Conservation (phyloP, 495 filamentous ascomycete species). For the Podospora anserina region DNA sequence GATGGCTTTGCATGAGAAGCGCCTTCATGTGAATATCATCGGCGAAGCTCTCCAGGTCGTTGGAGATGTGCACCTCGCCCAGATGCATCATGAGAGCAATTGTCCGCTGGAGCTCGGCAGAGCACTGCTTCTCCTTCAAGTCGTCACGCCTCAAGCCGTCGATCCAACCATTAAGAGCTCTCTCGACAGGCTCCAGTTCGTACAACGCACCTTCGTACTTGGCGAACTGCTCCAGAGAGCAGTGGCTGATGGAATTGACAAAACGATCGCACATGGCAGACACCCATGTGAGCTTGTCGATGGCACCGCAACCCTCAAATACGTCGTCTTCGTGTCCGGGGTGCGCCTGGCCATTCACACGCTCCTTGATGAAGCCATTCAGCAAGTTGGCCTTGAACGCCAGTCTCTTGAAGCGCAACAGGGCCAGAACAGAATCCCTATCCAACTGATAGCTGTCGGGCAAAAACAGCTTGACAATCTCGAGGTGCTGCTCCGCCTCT, state of each 20-base stretch:
- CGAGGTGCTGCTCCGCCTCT: conserved; percentile 82
- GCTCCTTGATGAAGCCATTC: conserved; percentile 74
- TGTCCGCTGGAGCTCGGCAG: conserved; percentile 72
- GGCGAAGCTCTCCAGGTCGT: conserved; percentile 70
- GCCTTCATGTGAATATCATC: conserved; percentile 73
- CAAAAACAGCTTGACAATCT: conserved; percentile 82
- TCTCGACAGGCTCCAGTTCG: conserved; percentile 90
- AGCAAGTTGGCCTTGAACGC: conserved; percentile 84
- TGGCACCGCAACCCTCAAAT: conserved; percentile 70
- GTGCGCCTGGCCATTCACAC: conserved; percentile 54
- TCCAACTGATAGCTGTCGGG: conserved; percentile 81
- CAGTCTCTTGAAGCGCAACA: conserved; percentile 83
- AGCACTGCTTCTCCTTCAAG: conserved; percentile 77
- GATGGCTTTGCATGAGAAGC: conserved; percentile 70
- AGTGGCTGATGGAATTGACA: conserved; percentile 69
- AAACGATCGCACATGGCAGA: conserved; percentile 79
- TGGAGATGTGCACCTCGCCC: conserved; percentile 71
- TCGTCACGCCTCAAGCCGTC: conserved; percentile 80
- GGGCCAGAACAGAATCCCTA: conserved; percentile 74
- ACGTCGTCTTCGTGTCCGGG: conserved; percentile 65
- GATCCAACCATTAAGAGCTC: conserved; percentile 84
- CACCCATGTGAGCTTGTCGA: conserved; percentile 86
- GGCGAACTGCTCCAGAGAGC: conserved; percentile 71
- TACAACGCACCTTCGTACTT: conserved; percentile 73
- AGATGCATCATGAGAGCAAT: conserved; percentile 85